A percentile compares a stretch with the other conserved stretches of the same genome.
Conservation (phyloP, 2,329 filamentous ascomycete genomes). For the Tetracladium maxilliforme region DNA sequence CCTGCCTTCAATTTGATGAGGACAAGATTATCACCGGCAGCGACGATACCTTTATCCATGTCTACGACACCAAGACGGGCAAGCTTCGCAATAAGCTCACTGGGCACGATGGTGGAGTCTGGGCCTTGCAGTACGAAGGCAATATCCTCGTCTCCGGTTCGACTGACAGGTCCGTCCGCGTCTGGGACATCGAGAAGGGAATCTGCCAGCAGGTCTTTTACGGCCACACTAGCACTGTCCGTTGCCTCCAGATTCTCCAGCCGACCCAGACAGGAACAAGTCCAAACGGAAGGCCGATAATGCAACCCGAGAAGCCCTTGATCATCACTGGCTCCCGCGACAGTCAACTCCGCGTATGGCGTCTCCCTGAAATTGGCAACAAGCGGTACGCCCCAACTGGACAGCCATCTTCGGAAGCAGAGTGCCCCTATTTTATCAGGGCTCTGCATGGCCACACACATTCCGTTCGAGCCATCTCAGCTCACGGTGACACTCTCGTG, state of each 20-base stretch:
- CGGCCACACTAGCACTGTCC: conserved; percentile 92
- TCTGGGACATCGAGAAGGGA: conserved; percentile 94
- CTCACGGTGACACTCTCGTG: conserved; percentile 87
- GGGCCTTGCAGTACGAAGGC: conserved; percentile 92
- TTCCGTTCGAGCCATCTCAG: conserved; percentile 90
- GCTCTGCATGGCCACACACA: conserved; percentile 77
- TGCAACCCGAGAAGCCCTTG: conserved; percentile 86
- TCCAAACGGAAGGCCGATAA: conserved; percentile 57
- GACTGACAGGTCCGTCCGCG: conserved; percentile 93
- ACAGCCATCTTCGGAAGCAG: conserved; percentile 55
- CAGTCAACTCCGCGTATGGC: conserved; percentile 89
- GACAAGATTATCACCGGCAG: conserved; percentile 97
- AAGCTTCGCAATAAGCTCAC: conserved; percentile 69
- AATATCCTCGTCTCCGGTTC: conserved; percentile 92
- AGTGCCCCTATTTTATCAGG: conserved; percentile 91
- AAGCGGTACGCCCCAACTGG: conserved; percentile 66
- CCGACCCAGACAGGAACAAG: conserved; percentile 63
- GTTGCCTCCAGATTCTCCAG: conserved; percentile 88
- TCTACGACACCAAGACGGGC: conserved; percentile 94
- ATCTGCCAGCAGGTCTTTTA: conserved; percentile 92
- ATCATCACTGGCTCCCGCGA: conserved; percentile 97
- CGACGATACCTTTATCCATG: conserved; percentile 93
- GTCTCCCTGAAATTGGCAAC: conserved; percentile 68
- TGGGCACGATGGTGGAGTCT: conserved; percentile 93
- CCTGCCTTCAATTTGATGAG: conserved; percentile 91